Conservation (phyloP, 2,329 filamentous ascomycete species). For the Aspergillus sp. region DNA sequence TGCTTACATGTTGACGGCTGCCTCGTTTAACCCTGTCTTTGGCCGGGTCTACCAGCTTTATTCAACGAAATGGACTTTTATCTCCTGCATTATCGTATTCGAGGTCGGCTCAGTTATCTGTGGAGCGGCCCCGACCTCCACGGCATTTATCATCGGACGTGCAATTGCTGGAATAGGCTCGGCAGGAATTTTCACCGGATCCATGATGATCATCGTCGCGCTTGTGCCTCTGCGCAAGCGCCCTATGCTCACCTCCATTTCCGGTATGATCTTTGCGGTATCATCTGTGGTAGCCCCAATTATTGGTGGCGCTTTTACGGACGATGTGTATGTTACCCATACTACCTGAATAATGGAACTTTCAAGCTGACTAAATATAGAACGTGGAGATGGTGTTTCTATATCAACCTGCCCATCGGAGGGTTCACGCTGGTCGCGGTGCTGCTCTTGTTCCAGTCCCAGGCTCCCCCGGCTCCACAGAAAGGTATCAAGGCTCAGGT, state of each 20-base stretch:
- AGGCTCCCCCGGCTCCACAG: background rate
- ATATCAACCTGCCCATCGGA: constrained; percentile 13
- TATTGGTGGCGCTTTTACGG: constrained; percentile 6
- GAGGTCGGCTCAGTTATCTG: constrained; percentile 25
- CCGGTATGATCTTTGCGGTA: background rate
- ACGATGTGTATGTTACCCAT: background rate
- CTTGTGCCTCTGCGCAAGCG: constrained; percentile 1
- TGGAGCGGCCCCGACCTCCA: constrained; percentile 19
- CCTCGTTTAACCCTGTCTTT: background rate
- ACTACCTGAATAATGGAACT: too few species aligned
- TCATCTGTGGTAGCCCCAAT: constrained; percentile 1
- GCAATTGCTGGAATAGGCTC: constrained; percentile 20
- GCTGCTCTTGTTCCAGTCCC: background rate
- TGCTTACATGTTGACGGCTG: constrained; percentile 4
- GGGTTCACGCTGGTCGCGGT: background rate
- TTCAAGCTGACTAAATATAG: background rate
- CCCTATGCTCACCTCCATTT: background rate
- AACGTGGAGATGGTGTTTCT: constrained; percentile 16
- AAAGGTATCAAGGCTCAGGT: background rate
- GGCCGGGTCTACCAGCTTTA: constrained; percentile 8
- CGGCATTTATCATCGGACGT: constrained; percentile 21
- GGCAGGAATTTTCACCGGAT: background rate
- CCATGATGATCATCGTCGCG: constrained; percentile 1
- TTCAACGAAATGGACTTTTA: constrained; percentile 17
- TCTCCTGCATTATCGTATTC: constrained; percentile 23